Conservation (phyloP, 2,329 filamentous ascomycete genomes). For the Pseudonectria foliicola region DNA sequence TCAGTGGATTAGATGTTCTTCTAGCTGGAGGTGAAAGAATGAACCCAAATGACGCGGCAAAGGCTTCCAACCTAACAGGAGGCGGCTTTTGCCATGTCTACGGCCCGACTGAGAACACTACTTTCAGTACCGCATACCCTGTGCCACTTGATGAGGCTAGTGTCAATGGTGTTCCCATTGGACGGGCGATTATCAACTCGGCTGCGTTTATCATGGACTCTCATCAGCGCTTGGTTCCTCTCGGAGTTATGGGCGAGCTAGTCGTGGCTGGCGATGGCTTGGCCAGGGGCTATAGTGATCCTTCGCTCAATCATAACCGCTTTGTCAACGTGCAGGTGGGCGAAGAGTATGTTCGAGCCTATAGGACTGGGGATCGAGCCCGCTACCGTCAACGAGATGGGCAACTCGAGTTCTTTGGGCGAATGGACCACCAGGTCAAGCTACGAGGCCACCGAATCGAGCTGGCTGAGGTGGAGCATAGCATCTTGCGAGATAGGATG, state of each 20-base stretch:
- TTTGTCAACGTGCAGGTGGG: conserved; percentile 9
- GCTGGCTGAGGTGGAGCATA: neutral
- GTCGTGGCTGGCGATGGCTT: conserved; percentile 15
- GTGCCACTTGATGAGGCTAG: neutral
- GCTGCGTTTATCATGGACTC: conserved; percentile 14
- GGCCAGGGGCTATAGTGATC: conserved; percentile 9
- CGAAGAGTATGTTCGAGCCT: conserved; percentile 3
- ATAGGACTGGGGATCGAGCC: conserved; percentile 17
- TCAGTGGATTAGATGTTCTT: conserved; percentile 6
- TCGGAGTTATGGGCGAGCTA: conserved; percentile 19
- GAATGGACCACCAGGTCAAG: conserved; percentile 19
- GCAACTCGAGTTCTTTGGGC: conserved; percentile 17
- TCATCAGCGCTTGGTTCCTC: conserved; percentile 9
- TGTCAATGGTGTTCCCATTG: conserved; percentile 17
- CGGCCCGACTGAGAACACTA: conserved; percentile 18
- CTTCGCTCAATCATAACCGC: conserved; percentile 2
- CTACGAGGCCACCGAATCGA: conserved; percentile 21
- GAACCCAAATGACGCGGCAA: conserved; percentile 4
- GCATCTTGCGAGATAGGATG: neutral
- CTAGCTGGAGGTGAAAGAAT: conserved; percentile 10
- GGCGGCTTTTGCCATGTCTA: conserved; percentile 12
- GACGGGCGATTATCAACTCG: conserved; percentile 13
- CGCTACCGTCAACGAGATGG: conserved; percentile 9
- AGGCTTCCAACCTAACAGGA: neutral
- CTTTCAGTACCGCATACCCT: conserved; percentile 11